Percentiles rank a stretch among this genome's conserved stretches.
These are phyloP conservation scores for Kwoniella botswanensis DNA, from an alignment of 768 basidiomycete species.

Conservation along the genomic window DNA sequence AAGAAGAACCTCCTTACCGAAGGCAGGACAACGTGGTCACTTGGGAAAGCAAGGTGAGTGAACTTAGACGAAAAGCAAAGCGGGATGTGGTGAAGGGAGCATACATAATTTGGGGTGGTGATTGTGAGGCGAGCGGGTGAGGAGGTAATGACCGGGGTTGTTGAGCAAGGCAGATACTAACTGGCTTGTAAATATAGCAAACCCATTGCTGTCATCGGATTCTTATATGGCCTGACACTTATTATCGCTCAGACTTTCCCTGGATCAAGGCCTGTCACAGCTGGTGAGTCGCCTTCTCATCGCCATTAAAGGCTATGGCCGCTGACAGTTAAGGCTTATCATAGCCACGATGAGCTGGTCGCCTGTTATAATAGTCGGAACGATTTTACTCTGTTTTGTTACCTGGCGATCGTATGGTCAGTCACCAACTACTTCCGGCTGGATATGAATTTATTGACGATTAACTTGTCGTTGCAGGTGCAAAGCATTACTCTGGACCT, in stretches of 20 bases:
- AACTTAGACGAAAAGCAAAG: background rate
- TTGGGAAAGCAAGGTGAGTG: conserved; percentile 52
- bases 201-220: conserved; percentile 40
- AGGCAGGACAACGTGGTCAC: conserved; percentile 58
- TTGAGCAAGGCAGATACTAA: too few relatives aligned
- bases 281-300: conserved; percentile 32
- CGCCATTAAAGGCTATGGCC: background rate
- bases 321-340: background rate
- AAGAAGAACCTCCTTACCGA: conserved; percentile 51
- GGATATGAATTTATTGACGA: too few relatives aligned
- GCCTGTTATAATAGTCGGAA: conserved; percentile 53
- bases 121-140: too few relatives aligned
- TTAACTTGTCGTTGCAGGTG: conserved; percentile 17
- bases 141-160: too few relatives aligned
- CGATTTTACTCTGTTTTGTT: conserved; percentile 47
- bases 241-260: conserved; percentile 56
- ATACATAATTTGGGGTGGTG: too few relatives aligned
- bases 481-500: conserved; percentile 59
- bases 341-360: conserved; percentile 56
- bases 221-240: conserved; percentile 43
- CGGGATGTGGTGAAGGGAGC: too few relatives aligned
- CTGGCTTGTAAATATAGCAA: conserved; percentile 30
- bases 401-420: conserved; percentile 59
- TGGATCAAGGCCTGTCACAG: conserved; percentile 50
- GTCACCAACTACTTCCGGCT: conserved; percentile 6